Conservation (phyloP, 2,329 filamentous ascomycete genomes). For the Alternaria atra region DNA sequence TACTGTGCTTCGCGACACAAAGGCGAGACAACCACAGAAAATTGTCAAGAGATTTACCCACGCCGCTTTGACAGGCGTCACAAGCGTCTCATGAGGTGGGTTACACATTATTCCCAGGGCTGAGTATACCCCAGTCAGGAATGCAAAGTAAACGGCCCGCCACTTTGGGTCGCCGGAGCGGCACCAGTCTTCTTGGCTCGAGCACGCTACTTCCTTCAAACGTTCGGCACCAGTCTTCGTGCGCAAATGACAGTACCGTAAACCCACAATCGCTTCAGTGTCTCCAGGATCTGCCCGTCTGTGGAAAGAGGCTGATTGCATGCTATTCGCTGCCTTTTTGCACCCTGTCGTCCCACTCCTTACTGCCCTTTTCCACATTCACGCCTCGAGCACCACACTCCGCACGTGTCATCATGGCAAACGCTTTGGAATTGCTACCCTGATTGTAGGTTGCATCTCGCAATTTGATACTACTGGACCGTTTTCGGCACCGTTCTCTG, state of each 20-base stretch:
- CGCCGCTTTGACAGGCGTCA: not conserved
- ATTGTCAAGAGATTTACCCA: not conserved
- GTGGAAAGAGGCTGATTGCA: constrained; percentile 22
- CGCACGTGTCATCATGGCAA: constrained; percentile 46
- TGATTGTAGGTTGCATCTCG: constrained; percentile 44
- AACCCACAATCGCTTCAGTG: constrained; percentile 32
- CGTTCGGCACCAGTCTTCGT: constrained; percentile 29
- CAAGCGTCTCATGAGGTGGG: constrained; percentile 4
- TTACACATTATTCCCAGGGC: constrained; percentile 12
- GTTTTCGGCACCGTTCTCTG: constrained; percentile 23
- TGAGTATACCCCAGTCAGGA: constrained; percentile 16
- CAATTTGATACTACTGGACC: constrained; percentile 35
- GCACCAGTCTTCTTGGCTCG: constrained; percentile 28
- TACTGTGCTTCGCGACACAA: constrained; percentile 8
- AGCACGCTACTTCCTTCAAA: constrained; percentile 31
- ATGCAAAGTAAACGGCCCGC: constrained; percentile 36
- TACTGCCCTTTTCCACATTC: constrained; percentile 31
- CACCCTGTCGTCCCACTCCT: constrained; percentile 28
- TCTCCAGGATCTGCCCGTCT: constrained; percentile 27
- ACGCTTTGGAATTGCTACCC: constrained; percentile 27
- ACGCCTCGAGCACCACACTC: constrained; percentile 30
- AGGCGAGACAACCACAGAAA: not conserved
- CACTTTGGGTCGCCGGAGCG: constrained; percentile 34
- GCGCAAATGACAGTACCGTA: constrained; percentile 49
- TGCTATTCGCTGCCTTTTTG: constrained; percentile 29